These are phyloP conservation scores for Acrocalymma vagum DNA, from an alignment of 2,329 filamentous ascomycete genomes.

Conservation along the genomic window DNA sequence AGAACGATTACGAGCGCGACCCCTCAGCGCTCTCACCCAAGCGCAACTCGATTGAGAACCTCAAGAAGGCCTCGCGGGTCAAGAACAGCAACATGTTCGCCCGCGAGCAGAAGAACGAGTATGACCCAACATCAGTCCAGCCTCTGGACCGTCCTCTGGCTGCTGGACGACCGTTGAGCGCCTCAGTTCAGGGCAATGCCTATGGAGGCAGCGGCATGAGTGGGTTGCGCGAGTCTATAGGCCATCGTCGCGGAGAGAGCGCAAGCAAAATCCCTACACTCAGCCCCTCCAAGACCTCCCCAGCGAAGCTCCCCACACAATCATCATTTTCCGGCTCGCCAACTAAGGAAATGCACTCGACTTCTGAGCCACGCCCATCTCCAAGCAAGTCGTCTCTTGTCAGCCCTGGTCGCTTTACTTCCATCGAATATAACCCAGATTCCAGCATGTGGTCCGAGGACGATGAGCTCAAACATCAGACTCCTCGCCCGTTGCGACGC, in stretches of 20 bases:
- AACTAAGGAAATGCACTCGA: conserved; percentile 32
- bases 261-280: conserved; percentile 67
- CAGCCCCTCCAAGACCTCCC: conserved; percentile 63
- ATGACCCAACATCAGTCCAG: conserved; percentile 81
- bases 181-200: conserved; percentile 74
- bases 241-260: conserved; percentile 62
- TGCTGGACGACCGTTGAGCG: conserved; percentile 64
- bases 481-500: conserved; percentile 75
- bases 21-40: conserved; percentile 75
- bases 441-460: conserved; percentile 46
- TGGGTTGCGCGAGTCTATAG: conserved; percentile 46
- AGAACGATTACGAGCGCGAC: conserved; percentile 70
- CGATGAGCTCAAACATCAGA: conserved; percentile 66
- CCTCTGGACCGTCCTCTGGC: conserved; percentile 84
- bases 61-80: conserved; percentile 93
- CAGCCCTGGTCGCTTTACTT: conserved; percentile 64
- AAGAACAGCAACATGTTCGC: conserved; percentile 99
- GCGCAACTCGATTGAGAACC: conserved; percentile 91
- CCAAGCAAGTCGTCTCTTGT: conserved; percentile 92
- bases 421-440: conserved; percentile 50
- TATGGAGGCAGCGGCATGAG: conserved; percentile 67
- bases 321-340: conserved; percentile 36
- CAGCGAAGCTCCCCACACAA: conserved; percentile 69
- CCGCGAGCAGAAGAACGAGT: conserved; percentile 89
- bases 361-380: conserved; percentile 63